Conservation (phyloP, 257 asterid species). For the Eustoma russellianum region DNA sequence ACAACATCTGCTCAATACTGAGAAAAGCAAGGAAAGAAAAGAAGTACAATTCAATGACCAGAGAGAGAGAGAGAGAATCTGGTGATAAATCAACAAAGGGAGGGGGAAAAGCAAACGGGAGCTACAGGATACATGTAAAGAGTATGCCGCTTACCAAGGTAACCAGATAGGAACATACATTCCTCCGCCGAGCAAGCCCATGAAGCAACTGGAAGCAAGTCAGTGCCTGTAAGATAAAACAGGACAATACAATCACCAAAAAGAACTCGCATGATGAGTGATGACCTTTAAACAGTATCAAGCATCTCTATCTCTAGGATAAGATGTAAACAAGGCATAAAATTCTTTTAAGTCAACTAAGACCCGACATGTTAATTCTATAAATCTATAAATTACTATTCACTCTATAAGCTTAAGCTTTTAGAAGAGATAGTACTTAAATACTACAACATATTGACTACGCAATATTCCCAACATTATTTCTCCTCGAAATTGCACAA, state of each 20-base stretch:
- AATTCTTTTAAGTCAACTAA: no score
- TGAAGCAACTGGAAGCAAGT: slow-evolving; percentile 86
- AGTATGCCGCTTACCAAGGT: slow-evolving; percentile 49
- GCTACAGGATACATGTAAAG: neutral
- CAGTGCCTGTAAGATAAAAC: slow-evolving; percentile 50
- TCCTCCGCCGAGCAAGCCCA: slow-evolving; percentile 80
- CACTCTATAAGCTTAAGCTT: no score
- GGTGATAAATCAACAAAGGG: neutral
- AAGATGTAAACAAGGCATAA: no score
- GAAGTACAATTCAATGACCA: neutral
- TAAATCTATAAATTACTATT: no score
- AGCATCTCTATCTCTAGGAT: no score
- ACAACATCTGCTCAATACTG: no score
- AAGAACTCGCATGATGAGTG: neutral
- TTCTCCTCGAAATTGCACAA: no score
- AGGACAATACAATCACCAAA: neutral
- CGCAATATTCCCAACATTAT: no score
- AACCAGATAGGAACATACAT: slow-evolving; percentile 57
- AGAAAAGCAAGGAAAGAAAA: no score
- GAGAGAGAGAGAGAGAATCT: neutral
- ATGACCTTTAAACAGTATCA: neutral
- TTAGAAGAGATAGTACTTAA: no score
- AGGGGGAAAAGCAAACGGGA: neutral
- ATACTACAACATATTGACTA: no score
- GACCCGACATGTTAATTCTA: no score